Evolutionary conservation across 768 basidiomycete species (phyloP), one percentile per base, ranked within the genome.

Genomic region (Naganishia vishniacii): DNA sequence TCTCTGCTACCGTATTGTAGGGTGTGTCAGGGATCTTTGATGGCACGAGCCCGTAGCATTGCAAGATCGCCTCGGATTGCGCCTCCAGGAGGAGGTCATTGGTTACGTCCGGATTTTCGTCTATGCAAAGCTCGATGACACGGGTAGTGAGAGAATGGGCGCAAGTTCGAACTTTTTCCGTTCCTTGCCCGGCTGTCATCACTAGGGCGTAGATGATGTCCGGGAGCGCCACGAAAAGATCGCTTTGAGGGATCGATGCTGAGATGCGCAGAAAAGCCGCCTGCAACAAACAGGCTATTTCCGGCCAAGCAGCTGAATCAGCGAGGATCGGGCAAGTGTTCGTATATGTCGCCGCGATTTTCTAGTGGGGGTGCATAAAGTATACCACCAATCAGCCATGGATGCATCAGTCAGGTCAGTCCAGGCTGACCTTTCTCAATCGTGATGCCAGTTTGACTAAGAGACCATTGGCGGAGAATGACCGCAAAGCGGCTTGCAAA

Each of bases 331-430:
- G 40, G 40, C 34, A 42, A 12, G 62, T 49, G 29, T 63, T 51
- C 2, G 40, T 40, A 28, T 51, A 51, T 18, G 62, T 63, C 9
- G 48, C 44, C n/a, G 49, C 48, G 18, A 63, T 63, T 51, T 63
- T 51, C 62, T 63, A 31, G 2, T n/a, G 44, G 23, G 18, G n/a
- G 31, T 3, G n/a, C 25, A n/a, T 5, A 18, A 8, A 44, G 42
- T 44, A 20, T 44, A 8, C 5, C 6, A n/a, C 41, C 23, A 8
- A n/a, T 48, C 32, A 49, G 47, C 3, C 23, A 29, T 16, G 16
- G 37, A 18, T 29, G 1, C 34, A 20, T 18, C 23, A 11, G 6
- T 20, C 6, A 15, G 18, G 8, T 29, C 15, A 23, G 47, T 20
- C 20, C 2, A 18, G 18, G 25, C 62, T 32, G 12, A 63, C 62